Evolutionary conservation across 345 rosid genomes (phyloP), one percentile per base, ranked within the genome.

Genomic region (Pistacia integerrima): DNA sequence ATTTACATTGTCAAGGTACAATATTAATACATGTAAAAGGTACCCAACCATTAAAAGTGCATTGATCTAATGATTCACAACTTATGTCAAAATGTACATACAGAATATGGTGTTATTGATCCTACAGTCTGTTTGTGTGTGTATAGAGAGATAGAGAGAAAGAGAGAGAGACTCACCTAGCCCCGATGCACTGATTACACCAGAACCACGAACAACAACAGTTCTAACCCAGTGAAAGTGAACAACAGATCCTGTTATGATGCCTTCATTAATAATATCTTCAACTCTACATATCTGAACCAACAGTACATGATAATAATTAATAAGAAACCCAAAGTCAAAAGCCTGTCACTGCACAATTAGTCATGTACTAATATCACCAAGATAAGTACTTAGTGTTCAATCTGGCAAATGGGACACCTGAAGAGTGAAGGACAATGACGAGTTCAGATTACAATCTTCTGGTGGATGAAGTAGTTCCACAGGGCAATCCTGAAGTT

Each of bases 341-440:
- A 52, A 66, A 49, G 67, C 48, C 74, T 51, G 18, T 20, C 70
- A 77, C 30, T 61, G 41, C 61, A 60, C 67, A 41, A 62, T n/a
- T 41, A 58, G 73, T 62, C 65, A 67, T 65, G 56, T 16, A 49
- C 59, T 74, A 74, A 73, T 77, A 56, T 74, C 70, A 80, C 44
- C 73, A 74, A 65, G 68, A 78, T 18, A 64, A 74, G 73, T 56
- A 78, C 74, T 75, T 76, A 52, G 68, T 72, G 67, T 74, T 76
- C 77, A 83, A 67, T 74, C 69, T 76, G 60, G 84, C 78, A 58
- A 75, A 76, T 65, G 25, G 46, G 72, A 81, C 63, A 94, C 98
- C 98, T 94, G 98, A 78, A 94, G 92, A 76, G 97, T 94, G 84
- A 94, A 94, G 70, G 98, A 61, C 82, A 94, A 83, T 11, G 98